Conservation (phyloP, 176 grass and related monocot genomes). For the Eragrostis curvula region DNA sequence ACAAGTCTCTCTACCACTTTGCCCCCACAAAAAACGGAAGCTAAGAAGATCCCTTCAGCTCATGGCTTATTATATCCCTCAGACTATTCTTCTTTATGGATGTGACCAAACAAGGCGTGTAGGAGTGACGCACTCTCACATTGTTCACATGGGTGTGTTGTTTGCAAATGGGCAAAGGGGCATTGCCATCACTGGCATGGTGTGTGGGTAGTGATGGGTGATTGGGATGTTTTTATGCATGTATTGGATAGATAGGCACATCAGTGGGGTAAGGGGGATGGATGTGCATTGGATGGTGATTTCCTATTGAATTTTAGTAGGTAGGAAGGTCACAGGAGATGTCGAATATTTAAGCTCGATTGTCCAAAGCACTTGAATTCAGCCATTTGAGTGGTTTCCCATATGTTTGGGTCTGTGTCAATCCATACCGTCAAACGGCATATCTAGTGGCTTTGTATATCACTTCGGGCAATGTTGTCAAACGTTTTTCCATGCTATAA, state of each 20-base stretch:
- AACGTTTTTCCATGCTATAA: not conserved
- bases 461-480: not conserved
- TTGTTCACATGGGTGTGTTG: slow-evolving; percentile 32
- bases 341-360: too few relatives aligned
- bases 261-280: not conserved
- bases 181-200: slow-evolving; percentile 11
- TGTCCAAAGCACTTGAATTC: not conserved
- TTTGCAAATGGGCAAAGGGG: too few relatives aligned
- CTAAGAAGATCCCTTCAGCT: not conserved
- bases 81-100: slow-evolving; percentile 17
- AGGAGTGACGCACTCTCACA: slow-evolving; percentile 18
- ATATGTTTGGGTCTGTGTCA: not conserved
- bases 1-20: not conserved
- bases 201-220: slow-evolving; percentile 14
- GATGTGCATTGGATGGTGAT: too few relatives aligned
- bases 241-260: too few relatives aligned
- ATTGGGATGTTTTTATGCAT: slow-evolving; percentile 5
- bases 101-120: slow-evolving; percentile 5
- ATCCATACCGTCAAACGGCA: not conserved
- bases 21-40: slow-evolving; percentile 39
- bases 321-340: not conserved
- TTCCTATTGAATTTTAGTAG: too few relatives aligned
- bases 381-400: not conserved
- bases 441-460: not conserved
- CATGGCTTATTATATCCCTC: too few relatives aligned